Evolutionary conservation across 768 basidiomycete genomes (phyloP).

Genomic region (Mycena sanguinolenta): DNA sequence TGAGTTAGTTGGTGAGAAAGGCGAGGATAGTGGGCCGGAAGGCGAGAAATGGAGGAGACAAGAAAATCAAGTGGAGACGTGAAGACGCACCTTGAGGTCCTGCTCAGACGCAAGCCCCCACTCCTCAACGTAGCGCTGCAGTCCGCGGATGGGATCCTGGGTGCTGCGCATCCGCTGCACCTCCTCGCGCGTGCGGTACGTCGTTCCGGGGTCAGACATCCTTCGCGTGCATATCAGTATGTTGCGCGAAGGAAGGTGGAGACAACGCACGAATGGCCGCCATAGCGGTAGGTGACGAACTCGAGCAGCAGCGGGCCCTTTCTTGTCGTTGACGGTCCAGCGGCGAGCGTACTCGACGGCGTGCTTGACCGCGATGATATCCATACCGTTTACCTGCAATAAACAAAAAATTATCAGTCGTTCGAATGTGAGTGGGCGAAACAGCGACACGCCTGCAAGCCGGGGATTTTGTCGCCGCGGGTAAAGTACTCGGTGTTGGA

Average conservation of each 20-base stretch:
- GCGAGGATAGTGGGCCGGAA: no score
- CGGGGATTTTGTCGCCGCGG: conserved; percentile 97
- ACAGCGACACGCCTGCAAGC: conserved; percentile 77
- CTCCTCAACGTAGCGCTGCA: conserved; percentile 93
- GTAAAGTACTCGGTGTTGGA: conserved; percentile 97
- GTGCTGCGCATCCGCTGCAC: conserved; percentile 96
- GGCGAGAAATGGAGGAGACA: not conserved
- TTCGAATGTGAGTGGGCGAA: not conserved
- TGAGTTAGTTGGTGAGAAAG: no score
- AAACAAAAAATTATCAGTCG: no score
- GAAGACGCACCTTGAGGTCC: conserved; percentile 82
- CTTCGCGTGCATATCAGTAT: no score
- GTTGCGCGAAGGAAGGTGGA: no score
- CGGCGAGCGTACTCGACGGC: conserved; percentile 89
- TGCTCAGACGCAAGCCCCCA: conserved; percentile 94
- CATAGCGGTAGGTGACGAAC: conserved; percentile 98
- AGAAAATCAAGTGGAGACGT: no score
- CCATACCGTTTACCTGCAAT: conserved; percentile 97
- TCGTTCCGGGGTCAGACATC: conserved; percentile 99
- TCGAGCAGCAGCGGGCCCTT: conserved; percentile 95
- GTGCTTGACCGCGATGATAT: conserved; percentile 91
- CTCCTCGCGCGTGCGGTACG: conserved; percentile 98
- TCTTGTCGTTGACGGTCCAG: conserved; percentile 83
- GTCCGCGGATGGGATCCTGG: conserved; percentile 94
- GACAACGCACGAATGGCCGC: conserved; percentile 92